A percentile compares a stretch with the other conserved stretches of the same genome.
Evolutionary conservation across 2,329 filamentous ascomycete species (phyloP).

Genomic region (Fusarium metavorans): DNA sequence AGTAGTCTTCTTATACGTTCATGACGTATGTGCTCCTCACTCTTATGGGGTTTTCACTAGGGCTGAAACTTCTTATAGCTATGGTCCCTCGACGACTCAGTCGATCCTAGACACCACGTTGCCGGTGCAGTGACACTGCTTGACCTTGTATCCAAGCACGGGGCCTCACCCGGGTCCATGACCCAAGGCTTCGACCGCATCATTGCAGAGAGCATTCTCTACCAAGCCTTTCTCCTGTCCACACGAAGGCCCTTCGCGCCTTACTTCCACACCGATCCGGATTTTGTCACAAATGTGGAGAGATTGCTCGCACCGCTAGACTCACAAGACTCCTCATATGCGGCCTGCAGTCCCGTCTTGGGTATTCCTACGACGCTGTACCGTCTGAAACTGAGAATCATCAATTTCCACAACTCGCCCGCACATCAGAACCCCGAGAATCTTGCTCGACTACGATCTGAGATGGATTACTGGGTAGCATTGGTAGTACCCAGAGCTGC

Average conservation of each 20-base stretch:
- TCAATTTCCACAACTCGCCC: background rate
- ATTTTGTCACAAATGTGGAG: slow-evolving; percentile 8
- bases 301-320: background rate
- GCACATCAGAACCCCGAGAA: background rate
- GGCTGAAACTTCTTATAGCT: background rate
- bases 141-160: background rate
- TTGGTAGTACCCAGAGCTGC: background rate
- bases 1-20: background rate
- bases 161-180: slow-evolving; percentile 3
- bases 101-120: background rate
- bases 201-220: slow-evolving; percentile 20
- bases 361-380: background rate
- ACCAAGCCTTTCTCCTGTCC: slow-evolving; percentile 18
- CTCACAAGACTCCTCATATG: background rate
- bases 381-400: background rate
- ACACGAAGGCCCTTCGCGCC: slow-evolving; percentile 12
- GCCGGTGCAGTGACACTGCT: background rate
- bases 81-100: background rate
- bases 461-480: background rate
- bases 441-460: background rate
- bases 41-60: background rate
- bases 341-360: background rate
- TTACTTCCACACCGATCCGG: slow-evolving; percentile 13
- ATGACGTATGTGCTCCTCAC: background rate
- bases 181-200: slow-evolving; percentile 9